Evolutionary conservation across 495 filamentous ascomycete genomes (phyloP).

Genomic region (Astrothelium macrocarpum): DNA sequence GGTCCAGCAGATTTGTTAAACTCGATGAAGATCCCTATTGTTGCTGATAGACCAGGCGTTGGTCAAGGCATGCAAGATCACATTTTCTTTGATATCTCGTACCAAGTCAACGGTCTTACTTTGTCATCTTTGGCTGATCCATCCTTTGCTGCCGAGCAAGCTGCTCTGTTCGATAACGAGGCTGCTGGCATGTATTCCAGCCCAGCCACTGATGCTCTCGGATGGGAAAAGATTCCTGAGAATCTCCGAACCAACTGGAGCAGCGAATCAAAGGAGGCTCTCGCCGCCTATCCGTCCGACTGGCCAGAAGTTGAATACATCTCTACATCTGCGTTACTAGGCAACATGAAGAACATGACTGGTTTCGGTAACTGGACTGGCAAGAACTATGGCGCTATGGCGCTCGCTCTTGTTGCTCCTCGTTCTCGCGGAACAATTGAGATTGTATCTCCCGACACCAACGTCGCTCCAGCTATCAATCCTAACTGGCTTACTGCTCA

Average conservation of each 20-base stretch:
- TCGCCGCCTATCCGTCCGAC: slow-evolving; percentile 21
- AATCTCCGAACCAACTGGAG: slow-evolving; percentile 7
- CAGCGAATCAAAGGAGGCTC: slow-evolving; percentile 19
- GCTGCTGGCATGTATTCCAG: slow-evolving; percentile 35
- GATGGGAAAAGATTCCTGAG: slow-evolving; percentile 22
- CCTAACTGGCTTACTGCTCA: slow-evolving; percentile 20
- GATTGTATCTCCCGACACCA: background rate
- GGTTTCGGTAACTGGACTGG: background rate
- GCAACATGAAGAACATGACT: background rate
- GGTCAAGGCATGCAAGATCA: slow-evolving; percentile 45
- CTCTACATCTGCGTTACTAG: background rate
- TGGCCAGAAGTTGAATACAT: slow-evolving; percentile 11
- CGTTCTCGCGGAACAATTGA: slow-evolving; percentile 21
- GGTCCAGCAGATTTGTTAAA: slow-evolving; percentile 17
- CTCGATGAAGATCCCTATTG: slow-evolving; percentile 21
- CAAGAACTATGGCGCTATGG: background rate
- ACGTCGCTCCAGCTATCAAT: slow-evolving; percentile 18
- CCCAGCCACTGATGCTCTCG: slow-evolving; percentile 21
- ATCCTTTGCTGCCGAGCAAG: slow-evolving; percentile 18
- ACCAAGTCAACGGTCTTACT: slow-evolving; percentile 11
- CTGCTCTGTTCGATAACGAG: slow-evolving; percentile 20
- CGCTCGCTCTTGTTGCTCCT: slow-evolving; percentile 11
- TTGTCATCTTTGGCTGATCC: slow-evolving; percentile 31
- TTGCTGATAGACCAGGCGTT: slow-evolving; percentile 40
- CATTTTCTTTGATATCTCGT: slow-evolving; percentile 17